phyloP scores from a whole-genome alignment of 2,329 filamentous ascomycete genomes.

The Dactylellina cionopaga region DNA sequence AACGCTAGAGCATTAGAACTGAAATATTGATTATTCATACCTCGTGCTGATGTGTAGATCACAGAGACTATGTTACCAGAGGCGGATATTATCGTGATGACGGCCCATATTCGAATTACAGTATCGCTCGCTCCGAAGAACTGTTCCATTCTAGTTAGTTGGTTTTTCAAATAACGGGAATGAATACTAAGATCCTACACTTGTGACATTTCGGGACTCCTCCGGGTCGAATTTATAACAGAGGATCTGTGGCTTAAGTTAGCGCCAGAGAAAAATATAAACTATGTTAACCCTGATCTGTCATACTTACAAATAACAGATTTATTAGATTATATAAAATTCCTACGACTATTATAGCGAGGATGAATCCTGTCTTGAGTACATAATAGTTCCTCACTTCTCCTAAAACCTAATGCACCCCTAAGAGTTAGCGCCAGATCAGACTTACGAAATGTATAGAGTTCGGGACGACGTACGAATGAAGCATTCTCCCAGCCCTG shows the following conservation, averaged over 20 bases:
- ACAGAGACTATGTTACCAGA: not conserved
- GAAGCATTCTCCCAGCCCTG: constrained; percentile 13
- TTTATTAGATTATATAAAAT: not conserved
- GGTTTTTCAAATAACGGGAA: not conserved
- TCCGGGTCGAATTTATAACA: not conserved
- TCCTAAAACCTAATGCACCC: constrained; percentile 2
- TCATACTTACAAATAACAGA: constrained; percentile 4
- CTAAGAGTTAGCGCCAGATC: too few species aligned
- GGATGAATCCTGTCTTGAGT: not conserved
- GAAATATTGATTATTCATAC: not conserved
- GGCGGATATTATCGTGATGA: not conserved
- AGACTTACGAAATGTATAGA: too few species aligned
- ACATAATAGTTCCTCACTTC: not conserved
- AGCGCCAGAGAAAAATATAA: not conserved
- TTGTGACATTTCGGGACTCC: not conserved
- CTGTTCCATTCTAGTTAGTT: not conserved
- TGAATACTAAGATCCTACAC: not conserved
- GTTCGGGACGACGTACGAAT: not conserved
- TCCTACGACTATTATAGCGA: not conserved
- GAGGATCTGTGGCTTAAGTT: not conserved
- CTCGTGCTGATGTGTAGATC: constrained; percentile 3
- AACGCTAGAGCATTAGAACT: not conserved
- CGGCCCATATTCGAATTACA: constrained; percentile 1
- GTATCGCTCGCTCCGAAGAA: not conserved
- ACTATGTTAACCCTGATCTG: not conserved